phyloP scores from a whole-genome alignment of 495 filamentous ascomycete species.

The Beverwykella pulmonaria region DNA sequence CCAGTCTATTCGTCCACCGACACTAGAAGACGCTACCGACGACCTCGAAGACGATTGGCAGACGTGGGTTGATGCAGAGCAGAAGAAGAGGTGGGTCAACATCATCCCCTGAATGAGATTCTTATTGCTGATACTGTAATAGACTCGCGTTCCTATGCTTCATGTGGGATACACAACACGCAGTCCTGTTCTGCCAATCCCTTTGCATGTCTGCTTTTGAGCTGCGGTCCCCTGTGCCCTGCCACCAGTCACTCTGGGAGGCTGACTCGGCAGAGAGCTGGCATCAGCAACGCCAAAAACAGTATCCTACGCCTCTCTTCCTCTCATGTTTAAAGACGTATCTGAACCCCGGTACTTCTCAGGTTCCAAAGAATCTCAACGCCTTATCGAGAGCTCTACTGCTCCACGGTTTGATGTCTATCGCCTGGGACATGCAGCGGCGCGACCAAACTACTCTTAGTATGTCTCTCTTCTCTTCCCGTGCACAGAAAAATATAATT shows the following conservation, averaged over 20 bases:
- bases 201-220: slow-evolving; percentile 64
- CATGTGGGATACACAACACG: slow-evolving; percentile 63
- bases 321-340: slow-evolving; percentile 57
- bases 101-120: not conserved
- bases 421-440: slow-evolving; percentile 59
- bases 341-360: slow-evolving; percentile 46
- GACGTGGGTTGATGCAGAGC: slow-evolving; percentile 55
- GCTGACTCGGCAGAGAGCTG: slow-evolving; percentile 54
- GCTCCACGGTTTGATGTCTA: slow-evolving; percentile 59
- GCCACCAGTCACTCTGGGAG: slow-evolving; percentile 54
- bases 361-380: slow-evolving; percentile 51
- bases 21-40: slow-evolving; percentile 32
- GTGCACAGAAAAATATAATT: slow-evolving; percentile 32
- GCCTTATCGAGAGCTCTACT: slow-evolving; percentile 53
- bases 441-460: slow-evolving; percentile 57
- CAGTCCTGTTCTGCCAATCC: slow-evolving; percentile 59
- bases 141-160: slow-evolving; percentile 59
- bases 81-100: slow-evolving; percentile 52
- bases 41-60: slow-evolving; percentile 52
- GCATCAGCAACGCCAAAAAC: slow-evolving; percentile 45
- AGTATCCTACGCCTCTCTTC: slow-evolving; percentile 45
- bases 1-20: slow-evolving; percentile 48
- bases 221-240: slow-evolving; percentile 54
- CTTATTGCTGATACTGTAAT: slow-evolving; percentile 4
- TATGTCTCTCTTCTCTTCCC: slow-evolving; percentile 13